Evolutionary conservation across 148 eudicot genomes (phyloP).

Genomic region (Rhododendron kiyosumense): DNA sequence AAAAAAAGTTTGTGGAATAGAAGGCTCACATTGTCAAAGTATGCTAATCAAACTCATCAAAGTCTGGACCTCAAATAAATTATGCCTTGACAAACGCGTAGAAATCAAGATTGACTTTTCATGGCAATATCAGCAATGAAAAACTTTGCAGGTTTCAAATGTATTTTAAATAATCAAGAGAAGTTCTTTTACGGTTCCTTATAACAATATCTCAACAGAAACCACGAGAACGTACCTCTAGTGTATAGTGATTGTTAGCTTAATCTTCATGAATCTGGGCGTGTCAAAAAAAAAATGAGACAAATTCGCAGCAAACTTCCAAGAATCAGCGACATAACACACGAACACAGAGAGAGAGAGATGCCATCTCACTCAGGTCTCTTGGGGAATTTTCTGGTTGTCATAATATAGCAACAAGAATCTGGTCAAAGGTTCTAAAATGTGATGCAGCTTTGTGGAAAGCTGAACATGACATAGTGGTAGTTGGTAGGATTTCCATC

Average conservation of each 20-base stretch:
- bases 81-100: background rate
- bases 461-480: background rate
- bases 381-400: background rate
- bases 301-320: background rate
- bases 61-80: background rate
- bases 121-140: background rate
- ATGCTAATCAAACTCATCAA: background rate
- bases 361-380: background rate
- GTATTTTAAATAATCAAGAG: background rate
- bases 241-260: background rate
- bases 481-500: background rate
- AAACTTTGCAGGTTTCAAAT: background rate
- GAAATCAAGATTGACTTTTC: background rate
- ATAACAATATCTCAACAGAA: background rate
- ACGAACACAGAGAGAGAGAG: background rate
- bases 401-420: background rate
- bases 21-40: background rate
- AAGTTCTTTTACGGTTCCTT: background rate
- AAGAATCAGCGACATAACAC: background rate
- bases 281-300: background rate
- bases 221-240: background rate
- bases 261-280: background rate
- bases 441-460: background rate
- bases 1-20: background rate
- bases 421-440: background rate